A percentile compares a stretch with the other conserved stretches of the same genome.
These are phyloP conservation scores for Thraustochytrium striatum DNA, from an alignment of 352 stramenopile genomes.

Conservation along the genomic window DNA sequence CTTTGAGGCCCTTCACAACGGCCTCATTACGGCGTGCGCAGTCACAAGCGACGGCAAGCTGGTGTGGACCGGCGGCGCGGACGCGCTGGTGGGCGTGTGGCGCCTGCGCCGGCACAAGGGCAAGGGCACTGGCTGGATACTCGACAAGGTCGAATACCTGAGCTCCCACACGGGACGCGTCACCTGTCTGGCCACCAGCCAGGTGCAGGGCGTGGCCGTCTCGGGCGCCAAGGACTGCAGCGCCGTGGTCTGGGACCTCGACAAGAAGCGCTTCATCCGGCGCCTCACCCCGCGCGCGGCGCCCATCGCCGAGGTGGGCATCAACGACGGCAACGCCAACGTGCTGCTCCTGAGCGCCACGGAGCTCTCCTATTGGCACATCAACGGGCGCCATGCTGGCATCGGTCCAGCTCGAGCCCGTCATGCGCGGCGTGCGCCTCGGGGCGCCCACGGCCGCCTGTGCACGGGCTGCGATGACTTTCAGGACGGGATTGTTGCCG, in stretches of 20 bases:
- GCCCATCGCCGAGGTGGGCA: background rate
- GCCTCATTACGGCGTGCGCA: slow-evolving; percentile 15
- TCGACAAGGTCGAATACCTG: slow-evolving; percentile 25
- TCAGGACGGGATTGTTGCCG: slow-evolving; percentile 31
- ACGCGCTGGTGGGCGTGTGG: slow-evolving; percentile 18
- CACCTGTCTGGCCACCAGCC: slow-evolving; percentile 17
- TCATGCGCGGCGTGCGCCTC: too few species aligned
- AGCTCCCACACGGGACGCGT: slow-evolving; percentile 5
- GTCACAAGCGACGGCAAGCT: slow-evolving; percentile 12
- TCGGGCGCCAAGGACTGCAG: slow-evolving; percentile 4
- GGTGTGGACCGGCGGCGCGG: slow-evolving; percentile 27
- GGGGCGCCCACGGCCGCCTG: background rate
- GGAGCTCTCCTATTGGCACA: slow-evolving; percentile 31
- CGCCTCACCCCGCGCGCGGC: background rate
- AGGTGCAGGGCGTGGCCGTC: slow-evolving; percentile 19
- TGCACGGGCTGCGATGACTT: slow-evolving; percentile 23
- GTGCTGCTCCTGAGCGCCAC: background rate
- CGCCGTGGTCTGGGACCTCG: slow-evolving; percentile 31
- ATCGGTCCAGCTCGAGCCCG: too few species aligned
- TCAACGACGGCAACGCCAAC: slow-evolving; percentile 30
- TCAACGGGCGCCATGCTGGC: slow-evolving; percentile 28
- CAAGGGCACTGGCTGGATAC: background rate
- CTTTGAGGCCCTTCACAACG: slow-evolving; percentile 31
- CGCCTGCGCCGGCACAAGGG: slow-evolving; percentile 18
- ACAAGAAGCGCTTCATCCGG: slow-evolving; percentile 45